phyloP scores from a whole-genome alignment of 345 rosid species.

The Pistacia atlantica region DNA sequence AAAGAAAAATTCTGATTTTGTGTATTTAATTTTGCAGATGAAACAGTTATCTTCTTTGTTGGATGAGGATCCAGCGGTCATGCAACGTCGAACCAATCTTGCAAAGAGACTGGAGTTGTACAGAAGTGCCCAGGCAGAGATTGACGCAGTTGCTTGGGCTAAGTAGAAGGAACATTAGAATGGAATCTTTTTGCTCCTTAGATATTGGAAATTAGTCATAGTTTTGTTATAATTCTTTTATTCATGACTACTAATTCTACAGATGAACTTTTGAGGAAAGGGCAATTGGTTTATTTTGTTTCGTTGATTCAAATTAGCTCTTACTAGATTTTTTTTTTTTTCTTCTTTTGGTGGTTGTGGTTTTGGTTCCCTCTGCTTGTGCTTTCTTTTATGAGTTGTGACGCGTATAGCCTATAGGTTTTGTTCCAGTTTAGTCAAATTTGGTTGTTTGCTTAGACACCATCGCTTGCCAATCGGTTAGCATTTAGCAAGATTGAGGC shows the following conservation, averaged over 20 bases:
- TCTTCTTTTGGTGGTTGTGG: too few species aligned
- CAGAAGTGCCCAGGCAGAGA: constrained; percentile 86
- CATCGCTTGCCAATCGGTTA: too few species aligned
- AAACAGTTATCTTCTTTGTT: constrained; percentile 58
- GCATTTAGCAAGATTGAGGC: too few species aligned
- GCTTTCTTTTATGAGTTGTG: too few species aligned
- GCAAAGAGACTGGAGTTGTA: constrained; percentile 85
- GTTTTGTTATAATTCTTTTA: constrained; percentile 5
- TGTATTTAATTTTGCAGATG: constrained; percentile 39
- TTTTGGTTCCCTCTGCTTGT: too few species aligned
- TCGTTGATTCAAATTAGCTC: background rate
- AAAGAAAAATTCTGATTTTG: background rate
- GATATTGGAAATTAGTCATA: constrained; percentile 2
- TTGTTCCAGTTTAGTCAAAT: too few species aligned
- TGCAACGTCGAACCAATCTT: constrained; percentile 67
- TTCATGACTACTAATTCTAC: background rate
- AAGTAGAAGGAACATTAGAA: constrained; percentile 49
- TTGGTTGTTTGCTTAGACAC: too few species aligned
- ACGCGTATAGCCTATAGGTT: too few species aligned
- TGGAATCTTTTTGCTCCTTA: background rate
- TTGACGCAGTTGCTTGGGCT: constrained; percentile 90
- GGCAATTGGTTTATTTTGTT: background rate
- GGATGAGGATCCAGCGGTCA: constrained; percentile 87
- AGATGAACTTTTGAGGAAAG: background rate
- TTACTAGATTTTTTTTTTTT: too few species aligned